A percentile compares a stretch with the other conserved stretches of the same genome.
These are phyloP conservation scores for Penicillium olsonii DNA, from an alignment of 2,329 filamentous ascomycete genomes.

Conservation along the genomic window DNA sequence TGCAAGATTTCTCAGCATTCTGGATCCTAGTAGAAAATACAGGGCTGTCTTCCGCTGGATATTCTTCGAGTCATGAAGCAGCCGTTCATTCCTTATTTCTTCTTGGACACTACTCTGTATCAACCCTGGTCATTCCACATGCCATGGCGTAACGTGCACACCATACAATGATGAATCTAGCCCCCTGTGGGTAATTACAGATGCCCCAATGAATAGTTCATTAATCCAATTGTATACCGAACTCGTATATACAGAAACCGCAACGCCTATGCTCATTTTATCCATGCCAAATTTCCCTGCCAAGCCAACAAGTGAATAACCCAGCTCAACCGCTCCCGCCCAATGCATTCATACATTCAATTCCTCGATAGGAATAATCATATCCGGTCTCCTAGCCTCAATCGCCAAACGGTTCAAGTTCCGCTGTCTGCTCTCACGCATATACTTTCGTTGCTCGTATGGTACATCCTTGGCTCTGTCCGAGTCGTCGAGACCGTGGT, in stretches of 20 bases:
- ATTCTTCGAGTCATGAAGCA: background rate
- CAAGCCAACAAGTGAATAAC: background rate
- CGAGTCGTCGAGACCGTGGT: slow-evolving; percentile 21
- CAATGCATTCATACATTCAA: slow-evolving; percentile 11
- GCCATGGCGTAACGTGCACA: no score
- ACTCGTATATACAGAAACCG: background rate
- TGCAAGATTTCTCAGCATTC: background rate
- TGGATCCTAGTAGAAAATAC: background rate
- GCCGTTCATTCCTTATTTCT: background rate
- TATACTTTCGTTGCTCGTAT: slow-evolving; percentile 31
- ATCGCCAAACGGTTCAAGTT: slow-evolving; percentile 25
- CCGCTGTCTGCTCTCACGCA: slow-evolving; percentile 28
- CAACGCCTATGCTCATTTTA: background rate
- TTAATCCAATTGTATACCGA: background rate
- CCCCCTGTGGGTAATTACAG: no score
- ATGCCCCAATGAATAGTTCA: no score
- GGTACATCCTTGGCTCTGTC: slow-evolving; percentile 14
- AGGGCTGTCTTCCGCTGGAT: background rate
- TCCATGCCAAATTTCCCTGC: background rate
- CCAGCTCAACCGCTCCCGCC: background rate
- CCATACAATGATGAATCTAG: no score
- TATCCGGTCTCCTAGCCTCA: slow-evolving; percentile 19
- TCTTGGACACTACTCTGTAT: background rate
- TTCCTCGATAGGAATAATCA: slow-evolving; percentile 21
- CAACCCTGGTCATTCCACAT: no score